A percentile compares a stretch with the other conserved stretches of the same genome.
phyloP scores from a whole-genome alignment of 163 green algal species.

The Scenedesmus sp. region DNA sequence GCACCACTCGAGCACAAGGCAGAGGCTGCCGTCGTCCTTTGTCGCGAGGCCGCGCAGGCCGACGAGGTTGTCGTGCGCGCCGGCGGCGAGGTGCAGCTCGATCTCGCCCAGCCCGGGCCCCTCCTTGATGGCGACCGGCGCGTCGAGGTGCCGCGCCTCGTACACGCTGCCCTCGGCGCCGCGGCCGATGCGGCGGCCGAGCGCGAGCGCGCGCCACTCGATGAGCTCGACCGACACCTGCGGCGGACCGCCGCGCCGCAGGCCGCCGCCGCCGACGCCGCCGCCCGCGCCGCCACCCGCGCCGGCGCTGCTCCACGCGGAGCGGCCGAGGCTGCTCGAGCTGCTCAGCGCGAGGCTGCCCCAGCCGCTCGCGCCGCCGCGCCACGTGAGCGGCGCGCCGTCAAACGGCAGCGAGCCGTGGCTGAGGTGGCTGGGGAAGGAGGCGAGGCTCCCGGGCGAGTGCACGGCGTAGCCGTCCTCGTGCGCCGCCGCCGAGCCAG shows the following conservation, averaged over 20 bases:
- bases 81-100: slow-evolving; percentile 52
- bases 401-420: neutral
- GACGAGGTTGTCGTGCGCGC: slow-evolving; percentile 74
- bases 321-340: neutral
- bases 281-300: too few species aligned
- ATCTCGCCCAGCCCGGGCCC: slow-evolving; percentile 53
- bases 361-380: slow-evolving; percentile 17
- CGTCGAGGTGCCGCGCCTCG: slow-evolving; percentile 69
- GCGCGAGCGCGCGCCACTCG: slow-evolving; percentile 52
- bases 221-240: slow-evolving; percentile 69
- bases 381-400: neutral
- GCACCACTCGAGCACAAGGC: slow-evolving; percentile 77
- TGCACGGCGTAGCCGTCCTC: slow-evolving; percentile 23
- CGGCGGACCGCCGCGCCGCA: slow-evolving; percentile 1
- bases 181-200: slow-evolving; percentile 65
- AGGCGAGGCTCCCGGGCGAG: slow-evolving; percentile 5
- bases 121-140: slow-evolving; percentile 73
- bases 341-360: too few species aligned
- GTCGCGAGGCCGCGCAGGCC: slow-evolving; percentile 58
- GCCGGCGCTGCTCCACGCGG: neutral
- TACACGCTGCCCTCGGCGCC: slow-evolving; percentile 71
- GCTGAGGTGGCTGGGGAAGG: slow-evolving; percentile 33
- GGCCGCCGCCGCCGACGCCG: neutral
- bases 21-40: slow-evolving; percentile 51
- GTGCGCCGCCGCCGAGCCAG: neutral